Conservation (phyloP, 495 filamentous ascomycete species). For the Pyrenula massariospora region DNA sequence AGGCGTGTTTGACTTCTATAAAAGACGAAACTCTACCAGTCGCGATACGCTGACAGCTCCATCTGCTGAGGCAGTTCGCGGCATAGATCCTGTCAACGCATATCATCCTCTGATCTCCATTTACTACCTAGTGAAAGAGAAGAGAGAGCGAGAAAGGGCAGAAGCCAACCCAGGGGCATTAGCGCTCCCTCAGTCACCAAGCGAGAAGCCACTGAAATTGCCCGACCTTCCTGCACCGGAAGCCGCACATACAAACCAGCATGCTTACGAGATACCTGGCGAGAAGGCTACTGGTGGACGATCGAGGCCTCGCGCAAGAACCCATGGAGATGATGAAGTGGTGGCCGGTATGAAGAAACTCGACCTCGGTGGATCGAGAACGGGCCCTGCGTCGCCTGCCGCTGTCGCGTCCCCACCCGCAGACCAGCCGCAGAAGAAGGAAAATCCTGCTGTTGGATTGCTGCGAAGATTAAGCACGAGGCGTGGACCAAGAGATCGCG, state of each 20-base stretch:
- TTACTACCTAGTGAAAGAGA: slow-evolving; percentile 93
- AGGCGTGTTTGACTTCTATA: slow-evolving; percentile 95
- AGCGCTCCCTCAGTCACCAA: slow-evolving; percentile 39
- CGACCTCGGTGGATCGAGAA: slow-evolving; percentile 38
- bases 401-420: slow-evolving; percentile 41
- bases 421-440: slow-evolving; percentile 65
- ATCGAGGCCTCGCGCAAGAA: slow-evolving; percentile 74
- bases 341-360: slow-evolving; percentile 63
- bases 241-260: slow-evolving; percentile 82
- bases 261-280: slow-evolving; percentile 69
- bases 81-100: slow-evolving; percentile 83
- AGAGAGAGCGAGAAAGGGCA: slow-evolving; percentile 67
- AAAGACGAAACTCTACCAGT: slow-evolving; percentile 82
- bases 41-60: slow-evolving; percentile 79
- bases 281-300: slow-evolving; percentile 69
- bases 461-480: slow-evolving; percentile 86
- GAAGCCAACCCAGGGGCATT: slow-evolving; percentile 53
- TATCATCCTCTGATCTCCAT: slow-evolving; percentile 88
- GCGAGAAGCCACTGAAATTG: slow-evolving; percentile 51
- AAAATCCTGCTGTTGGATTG: slow-evolving; percentile 77
- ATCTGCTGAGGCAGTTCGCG: slow-evolving; percentile 74
- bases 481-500: slow-evolving; percentile 33
- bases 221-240: slow-evolving; percentile 71
- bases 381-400: slow-evolving; percentile 39
- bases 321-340: slow-evolving; percentile 91